Percentiles rank a stretch among this genome's conserved stretches.
Conservation (phyloP, 2,329 filamentous ascomycete genomes). For the Colletotrichum endophyticum region DNA sequence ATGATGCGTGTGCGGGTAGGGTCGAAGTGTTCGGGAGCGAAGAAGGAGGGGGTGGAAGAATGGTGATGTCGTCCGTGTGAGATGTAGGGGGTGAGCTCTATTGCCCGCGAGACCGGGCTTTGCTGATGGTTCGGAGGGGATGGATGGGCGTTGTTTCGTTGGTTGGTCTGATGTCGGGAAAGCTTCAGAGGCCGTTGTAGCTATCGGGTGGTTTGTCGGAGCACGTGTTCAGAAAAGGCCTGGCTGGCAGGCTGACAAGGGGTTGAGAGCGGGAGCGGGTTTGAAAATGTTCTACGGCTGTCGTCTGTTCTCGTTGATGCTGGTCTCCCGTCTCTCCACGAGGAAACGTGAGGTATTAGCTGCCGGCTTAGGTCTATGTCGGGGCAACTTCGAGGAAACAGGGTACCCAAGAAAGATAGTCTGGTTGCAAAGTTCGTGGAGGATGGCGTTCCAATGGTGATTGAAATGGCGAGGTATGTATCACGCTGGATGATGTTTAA, state of each 20-base stretch:
- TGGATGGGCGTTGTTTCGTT: background rate
- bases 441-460: background rate
- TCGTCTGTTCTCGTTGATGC: slow-evolving; percentile 3
- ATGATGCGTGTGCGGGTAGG: slow-evolving; percentile 5
- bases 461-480: slow-evolving; percentile 12
- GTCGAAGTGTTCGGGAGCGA: background rate
- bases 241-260: background rate
- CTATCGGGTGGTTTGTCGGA: slow-evolving; percentile 4
- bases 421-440: background rate
- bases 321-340: background rate
- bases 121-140: background rate
- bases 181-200: slow-evolving; percentile 1
- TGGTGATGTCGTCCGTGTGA: background rate
- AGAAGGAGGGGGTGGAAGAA: background rate
- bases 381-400: background rate
- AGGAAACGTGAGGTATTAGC: background rate
- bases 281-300: background rate
- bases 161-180: slow-evolving; percentile 17
- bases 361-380: background rate
- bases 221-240: slow-evolving; percentile 18
- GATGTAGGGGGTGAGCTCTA: background rate
- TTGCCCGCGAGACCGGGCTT: background rate
- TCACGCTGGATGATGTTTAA: slow-evolving; percentile 20
- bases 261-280: background rate
- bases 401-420: background rate